A percentile compares a stretch with the other conserved stretches of the same genome.
phyloP scores from a whole-genome alignment of 2,329 filamentous ascomycete genomes.

The Aspergillus pseudonomiae region DNA sequence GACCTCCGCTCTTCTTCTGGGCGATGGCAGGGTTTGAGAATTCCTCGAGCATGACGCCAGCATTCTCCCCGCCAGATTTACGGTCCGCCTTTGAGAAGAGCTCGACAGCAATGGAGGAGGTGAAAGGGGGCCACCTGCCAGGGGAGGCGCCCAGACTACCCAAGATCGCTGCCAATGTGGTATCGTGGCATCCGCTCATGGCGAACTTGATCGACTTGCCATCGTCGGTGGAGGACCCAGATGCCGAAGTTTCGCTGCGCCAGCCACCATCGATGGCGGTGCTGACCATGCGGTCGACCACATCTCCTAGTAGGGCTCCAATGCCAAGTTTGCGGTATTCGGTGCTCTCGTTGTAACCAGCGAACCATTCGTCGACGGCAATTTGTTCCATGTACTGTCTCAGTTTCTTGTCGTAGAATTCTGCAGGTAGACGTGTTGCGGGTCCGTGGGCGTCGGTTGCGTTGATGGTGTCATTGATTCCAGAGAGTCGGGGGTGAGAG shows the following conservation, averaged over 20 bases:
- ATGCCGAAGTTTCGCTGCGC: slow-evolving; percentile 53
- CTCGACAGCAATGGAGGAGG: slow-evolving; percentile 87
- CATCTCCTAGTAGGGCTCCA: slow-evolving; percentile 79
- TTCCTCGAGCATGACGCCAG: slow-evolving; percentile 28
- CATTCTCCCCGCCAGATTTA: slow-evolving; percentile 9
- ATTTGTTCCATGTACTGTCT: slow-evolving; percentile 71
- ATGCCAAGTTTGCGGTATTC: slow-evolving; percentile 93
- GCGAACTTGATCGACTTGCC: slow-evolving; percentile 66
- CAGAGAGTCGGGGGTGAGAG: slow-evolving; percentile 78
- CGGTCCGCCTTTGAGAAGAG: slow-evolving; percentile 63
- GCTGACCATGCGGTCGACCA: slow-evolving; percentile 73
- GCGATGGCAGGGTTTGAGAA: slow-evolving; percentile 26
- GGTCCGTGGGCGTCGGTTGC: slow-evolving; percentile 82
- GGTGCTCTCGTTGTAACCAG: slow-evolving; percentile 77
- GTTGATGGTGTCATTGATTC: slow-evolving; percentile 94
- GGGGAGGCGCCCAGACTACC: slow-evolving; percentile 79
- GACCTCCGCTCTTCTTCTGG: slow-evolving; percentile 28
- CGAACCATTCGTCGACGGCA: slow-evolving; percentile 88
- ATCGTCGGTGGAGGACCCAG: slow-evolving; percentile 45
- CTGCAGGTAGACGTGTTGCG: slow-evolving; percentile 73
- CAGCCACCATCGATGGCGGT: slow-evolving; percentile 62
- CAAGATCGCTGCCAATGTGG: slow-evolving; percentile 80
- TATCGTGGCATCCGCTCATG: slow-evolving; percentile 88
- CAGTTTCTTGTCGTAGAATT: slow-evolving; percentile 82
- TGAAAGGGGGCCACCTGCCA: slow-evolving; percentile 85